A percentile compares a stretch with the other conserved stretches of the same genome.
phyloP scores from a whole-genome alignment of 2,329 filamentous ascomycete genomes.

The Pestalotiopsis fici region DNA sequence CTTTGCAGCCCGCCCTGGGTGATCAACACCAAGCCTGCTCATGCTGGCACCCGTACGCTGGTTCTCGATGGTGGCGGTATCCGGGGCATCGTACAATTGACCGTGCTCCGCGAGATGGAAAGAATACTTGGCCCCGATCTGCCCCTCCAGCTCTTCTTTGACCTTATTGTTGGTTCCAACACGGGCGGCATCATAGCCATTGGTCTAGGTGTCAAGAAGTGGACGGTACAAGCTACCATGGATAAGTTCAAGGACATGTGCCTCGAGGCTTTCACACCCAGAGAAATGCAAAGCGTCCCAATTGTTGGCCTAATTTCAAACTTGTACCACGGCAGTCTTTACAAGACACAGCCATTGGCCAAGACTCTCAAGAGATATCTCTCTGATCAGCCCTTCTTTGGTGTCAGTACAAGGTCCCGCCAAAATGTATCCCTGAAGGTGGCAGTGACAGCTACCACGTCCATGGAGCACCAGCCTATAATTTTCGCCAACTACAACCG shows the following conservation, averaged over 20 bases:
- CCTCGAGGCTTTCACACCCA: slow-evolving; percentile 25
- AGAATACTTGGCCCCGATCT: slow-evolving; percentile 28
- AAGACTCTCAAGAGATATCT: slow-evolving; percentile 26
- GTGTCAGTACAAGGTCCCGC: slow-evolving; percentile 22
- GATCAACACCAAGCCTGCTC: slow-evolving; percentile 26
- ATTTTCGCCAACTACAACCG: slow-evolving; percentile 34
- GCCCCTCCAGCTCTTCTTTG: slow-evolving; percentile 32
- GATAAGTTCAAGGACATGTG: slow-evolving; percentile 31
- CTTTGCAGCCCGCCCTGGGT: slow-evolving; percentile 30
- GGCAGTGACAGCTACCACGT: slow-evolving; percentile 26
- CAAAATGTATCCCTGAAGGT: slow-evolving; percentile 25
- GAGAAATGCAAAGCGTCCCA: slow-evolving; percentile 29
- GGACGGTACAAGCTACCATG: slow-evolving; percentile 27
- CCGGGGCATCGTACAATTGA: slow-evolving; percentile 28
- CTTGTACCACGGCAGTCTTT: slow-evolving; percentile 31
- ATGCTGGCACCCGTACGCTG: slow-evolving; percentile 27
- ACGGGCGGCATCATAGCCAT: slow-evolving; percentile 31
- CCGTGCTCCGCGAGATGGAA: slow-evolving; percentile 28
- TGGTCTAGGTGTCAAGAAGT: slow-evolving; percentile 32
- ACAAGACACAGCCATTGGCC: slow-evolving; percentile 29
- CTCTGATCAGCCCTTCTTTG: slow-evolving; percentile 30
- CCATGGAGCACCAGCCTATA: slow-evolving; percentile 23
- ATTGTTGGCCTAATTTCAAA: slow-evolving; percentile 27
- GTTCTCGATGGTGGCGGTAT: slow-evolving; percentile 31
- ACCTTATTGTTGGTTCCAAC: slow-evolving; percentile 30